Evolutionary conservation across 495 filamentous ascomycete species (phyloP).

Genomic region (Aspergillus leporis): DNA sequence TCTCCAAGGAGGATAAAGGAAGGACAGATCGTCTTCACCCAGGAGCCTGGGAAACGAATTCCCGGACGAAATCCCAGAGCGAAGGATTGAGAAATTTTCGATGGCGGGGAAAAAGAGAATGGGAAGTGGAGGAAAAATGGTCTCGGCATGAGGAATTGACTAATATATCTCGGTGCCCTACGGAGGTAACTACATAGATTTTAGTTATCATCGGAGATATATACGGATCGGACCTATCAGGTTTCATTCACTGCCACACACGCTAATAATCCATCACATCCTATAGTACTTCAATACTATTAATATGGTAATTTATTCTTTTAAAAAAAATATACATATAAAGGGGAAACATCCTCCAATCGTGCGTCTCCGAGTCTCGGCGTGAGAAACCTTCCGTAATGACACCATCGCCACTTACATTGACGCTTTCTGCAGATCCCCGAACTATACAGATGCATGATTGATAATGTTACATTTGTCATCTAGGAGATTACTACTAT

Average conservation of each 20-base stretch:
- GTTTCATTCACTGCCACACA: background rate
- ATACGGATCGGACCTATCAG: background rate
- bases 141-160: constrained; percentile 4
- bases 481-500: constrained; percentile 1
- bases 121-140: constrained; percentile 11
- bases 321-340: too few species aligned
- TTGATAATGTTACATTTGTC: constrained; percentile 8
- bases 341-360: background rate
- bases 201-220: background rate
- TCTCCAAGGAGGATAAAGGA: constrained; percentile 12
- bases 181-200: too few species aligned
- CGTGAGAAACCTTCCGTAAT: constrained; percentile 9
- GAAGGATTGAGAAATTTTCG: constrained; percentile 17
- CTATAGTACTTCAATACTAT: too few species aligned
- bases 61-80: constrained; percentile 10
- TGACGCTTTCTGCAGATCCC: constrained; percentile 19
- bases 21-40: constrained; percentile 18
- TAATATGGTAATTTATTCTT: too few species aligned
- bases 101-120: constrained; percentile 15
- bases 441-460: background rate
- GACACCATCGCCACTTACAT: constrained; percentile 22
- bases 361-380: background rate
- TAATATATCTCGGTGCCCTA: constrained; percentile 6
- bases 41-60: constrained; percentile 24
- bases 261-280: background rate